Evolutionary conservation across 495 filamentous ascomycete species (phyloP).

Genomic region (Xylaria grammica): DNA sequence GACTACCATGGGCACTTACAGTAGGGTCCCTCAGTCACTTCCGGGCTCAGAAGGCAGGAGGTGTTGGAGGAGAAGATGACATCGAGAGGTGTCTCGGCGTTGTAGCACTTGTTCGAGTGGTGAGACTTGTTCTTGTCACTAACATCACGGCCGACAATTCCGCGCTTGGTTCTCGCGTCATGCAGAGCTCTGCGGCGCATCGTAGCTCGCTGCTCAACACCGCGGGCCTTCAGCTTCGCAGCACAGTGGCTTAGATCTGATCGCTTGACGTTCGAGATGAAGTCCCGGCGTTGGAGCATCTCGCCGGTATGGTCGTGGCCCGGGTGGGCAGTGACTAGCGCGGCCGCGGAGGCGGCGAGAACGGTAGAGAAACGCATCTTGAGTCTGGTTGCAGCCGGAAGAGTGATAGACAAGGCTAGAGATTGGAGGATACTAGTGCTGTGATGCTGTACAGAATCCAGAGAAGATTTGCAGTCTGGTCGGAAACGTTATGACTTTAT

Average conservation of each 20-base stretch:
- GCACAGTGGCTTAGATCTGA: slow-evolving; percentile 53
- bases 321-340: slow-evolving; percentile 44
- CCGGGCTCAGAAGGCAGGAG: slow-evolving; percentile 59
- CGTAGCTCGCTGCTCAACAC: not conserved
- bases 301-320: slow-evolving; percentile 52
- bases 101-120: slow-evolving; percentile 45
- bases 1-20: slow-evolving; percentile 36
- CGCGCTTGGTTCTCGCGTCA: slow-evolving; percentile 17
- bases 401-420: not conserved
- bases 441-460: not conserved
- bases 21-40: slow-evolving; percentile 63
- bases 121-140: slow-evolving; percentile 13
- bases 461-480: not conserved
- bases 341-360: not conserved
- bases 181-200: not conserved
- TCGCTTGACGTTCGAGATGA: slow-evolving; percentile 41
- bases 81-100: slow-evolving; percentile 46
- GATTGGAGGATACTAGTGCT: not conserved
- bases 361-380: slow-evolving; percentile 12
- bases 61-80: slow-evolving; percentile 57
- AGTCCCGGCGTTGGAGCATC: slow-evolving; percentile 48
- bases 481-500: not conserved
- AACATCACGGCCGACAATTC: slow-evolving; percentile 27
- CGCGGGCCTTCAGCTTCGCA: slow-evolving; percentile 37
- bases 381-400: not conserved